Conservation (phyloP, 2,329 filamentous ascomycete genomes). For the Daldinia eschscholtzii region DNA sequence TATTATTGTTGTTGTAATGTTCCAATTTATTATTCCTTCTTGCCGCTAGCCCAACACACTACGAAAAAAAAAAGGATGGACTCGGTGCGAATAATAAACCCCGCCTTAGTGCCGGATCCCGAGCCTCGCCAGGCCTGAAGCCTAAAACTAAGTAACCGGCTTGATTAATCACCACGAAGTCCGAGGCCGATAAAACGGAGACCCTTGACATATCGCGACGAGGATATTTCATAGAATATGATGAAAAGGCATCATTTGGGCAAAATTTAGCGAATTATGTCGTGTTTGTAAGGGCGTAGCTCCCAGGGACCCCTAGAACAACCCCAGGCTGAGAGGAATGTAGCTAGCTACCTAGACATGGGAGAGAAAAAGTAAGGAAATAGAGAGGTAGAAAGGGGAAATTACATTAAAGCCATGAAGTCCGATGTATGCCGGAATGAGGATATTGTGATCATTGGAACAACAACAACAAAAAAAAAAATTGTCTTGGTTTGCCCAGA, state of each 20-base stretch:
- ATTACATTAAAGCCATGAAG: constrained; percentile 26
- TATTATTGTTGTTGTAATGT: constrained; percentile 3
- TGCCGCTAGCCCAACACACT: background rate
- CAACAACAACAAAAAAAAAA: constrained; percentile 18
- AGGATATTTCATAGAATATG: background rate
- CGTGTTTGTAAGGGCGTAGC: background rate
- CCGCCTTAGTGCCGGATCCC: constrained; percentile 38
- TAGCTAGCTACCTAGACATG: background rate
- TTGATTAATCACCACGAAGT: background rate
- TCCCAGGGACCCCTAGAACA: background rate
- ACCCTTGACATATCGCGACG: background rate
- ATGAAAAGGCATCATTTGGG: background rate
- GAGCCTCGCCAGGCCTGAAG: constrained; percentile 15
- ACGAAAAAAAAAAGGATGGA: background rate
- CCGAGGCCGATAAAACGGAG: background rate
- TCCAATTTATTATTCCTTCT: constrained; percentile 3
- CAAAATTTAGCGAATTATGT: background rate
- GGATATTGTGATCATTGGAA: constrained; percentile 13
- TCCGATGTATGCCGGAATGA: constrained; percentile 27
- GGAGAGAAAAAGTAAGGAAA: background rate
- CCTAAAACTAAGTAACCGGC: background rate
- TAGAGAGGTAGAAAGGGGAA: background rate
- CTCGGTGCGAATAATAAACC: constrained; percentile 35
- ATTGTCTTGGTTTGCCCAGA: background rate
- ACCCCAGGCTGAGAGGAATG: background rate